Base-by-base conservation (phyloP, 225 moss, liverwort and hornwort species). In the Physcomitrium patens region DNA sequence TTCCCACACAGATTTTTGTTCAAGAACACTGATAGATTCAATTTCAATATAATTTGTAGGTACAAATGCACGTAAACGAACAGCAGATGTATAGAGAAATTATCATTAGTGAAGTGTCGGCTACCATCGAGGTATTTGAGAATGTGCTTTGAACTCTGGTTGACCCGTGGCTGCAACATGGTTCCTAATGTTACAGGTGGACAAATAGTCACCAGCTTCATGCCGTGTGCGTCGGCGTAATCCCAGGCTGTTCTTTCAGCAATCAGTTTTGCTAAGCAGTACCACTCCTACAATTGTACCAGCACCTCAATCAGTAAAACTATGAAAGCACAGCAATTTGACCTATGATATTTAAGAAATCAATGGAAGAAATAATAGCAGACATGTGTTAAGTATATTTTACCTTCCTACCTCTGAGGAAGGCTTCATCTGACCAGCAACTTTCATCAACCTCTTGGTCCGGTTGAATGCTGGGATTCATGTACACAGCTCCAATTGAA, bases 41-140 rank as follows among this genome's bases (percentile, higher is more conserved):
- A 37, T 37, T 37, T 37, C 31, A 37, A 37, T 26, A 24, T 48
- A 9, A 51, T 67, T 11, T 51, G 31, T 37, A 2, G 11, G n/a
- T n/a, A n/a, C n/a, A n/a, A n/a, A n/a, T n/a, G n/a, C 18, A 65
- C 0, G 14, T 65, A 23, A 51, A 49, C 18, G 16, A 59, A 2
- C n/a, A 44, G 12, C 24, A 12, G 17, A 14, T n/a, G 10, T 19
- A 26, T 56, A 7, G 0, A 14, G 27, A 16, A 17, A 23, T 37
- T 37, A 56, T 56, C 9, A 10, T 54, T 55, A 55, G 31, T 8
- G 47, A 1, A 18, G 64, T 45, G 17, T 55, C 6, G 45, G 23
- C n/a, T 74, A 86, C 89, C 86, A 24, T 83, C 56, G 65, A 89
- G 77, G 66, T 83, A 86, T 67, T 83, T 86, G 67, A 86, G 89